Evolutionary conservation across 129 eudicot genomes (phyloP).

Genomic region (Logfia minima): DNA sequence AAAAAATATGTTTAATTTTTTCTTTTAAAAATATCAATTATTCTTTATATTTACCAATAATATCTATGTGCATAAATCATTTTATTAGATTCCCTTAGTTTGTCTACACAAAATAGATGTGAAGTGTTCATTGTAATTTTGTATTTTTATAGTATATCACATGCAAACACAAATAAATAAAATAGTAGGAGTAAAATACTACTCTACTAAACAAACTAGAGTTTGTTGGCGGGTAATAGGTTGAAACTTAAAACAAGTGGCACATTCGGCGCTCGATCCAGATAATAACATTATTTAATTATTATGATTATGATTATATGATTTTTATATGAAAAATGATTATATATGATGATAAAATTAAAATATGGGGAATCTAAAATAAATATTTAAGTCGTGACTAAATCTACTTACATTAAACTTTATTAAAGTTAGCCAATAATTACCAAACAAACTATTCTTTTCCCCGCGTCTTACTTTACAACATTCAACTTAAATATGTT

Average conservation of each 20-base stretch:
- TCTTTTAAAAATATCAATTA: too few relatives aligned
- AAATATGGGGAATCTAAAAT: constrained; percentile 11
- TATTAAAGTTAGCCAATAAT: constrained; percentile 19
- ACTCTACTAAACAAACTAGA: not conserved
- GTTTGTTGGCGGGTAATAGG: constrained; percentile 6
- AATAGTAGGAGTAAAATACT: too few relatives aligned
- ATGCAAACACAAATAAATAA: too few relatives aligned
- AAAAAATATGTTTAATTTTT: too few relatives aligned
- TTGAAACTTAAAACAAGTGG: constrained; percentile 18
- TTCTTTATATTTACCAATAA: too few relatives aligned
- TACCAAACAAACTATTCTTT: constrained; percentile 7
- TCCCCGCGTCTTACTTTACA: constrained; percentile 18
- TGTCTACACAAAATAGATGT: not conserved
- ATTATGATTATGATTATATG: not conserved
- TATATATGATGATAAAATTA: not conserved
- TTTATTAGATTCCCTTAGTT: too few relatives aligned
- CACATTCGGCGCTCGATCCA: constrained; percentile 20
- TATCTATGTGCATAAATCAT: too few relatives aligned
- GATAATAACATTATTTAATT: not conserved
- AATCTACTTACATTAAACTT: constrained; percentile 1
- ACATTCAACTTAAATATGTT: constrained; percentile 7
- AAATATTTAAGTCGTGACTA: constrained; percentile 12
- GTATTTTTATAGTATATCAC: not conserved
- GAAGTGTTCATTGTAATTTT: not conserved
- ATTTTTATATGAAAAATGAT: too few relatives aligned